phyloP scores from a whole-genome alignment of 2,329 filamentous ascomycete genomes.

The Scedosporium boydii region DNA sequence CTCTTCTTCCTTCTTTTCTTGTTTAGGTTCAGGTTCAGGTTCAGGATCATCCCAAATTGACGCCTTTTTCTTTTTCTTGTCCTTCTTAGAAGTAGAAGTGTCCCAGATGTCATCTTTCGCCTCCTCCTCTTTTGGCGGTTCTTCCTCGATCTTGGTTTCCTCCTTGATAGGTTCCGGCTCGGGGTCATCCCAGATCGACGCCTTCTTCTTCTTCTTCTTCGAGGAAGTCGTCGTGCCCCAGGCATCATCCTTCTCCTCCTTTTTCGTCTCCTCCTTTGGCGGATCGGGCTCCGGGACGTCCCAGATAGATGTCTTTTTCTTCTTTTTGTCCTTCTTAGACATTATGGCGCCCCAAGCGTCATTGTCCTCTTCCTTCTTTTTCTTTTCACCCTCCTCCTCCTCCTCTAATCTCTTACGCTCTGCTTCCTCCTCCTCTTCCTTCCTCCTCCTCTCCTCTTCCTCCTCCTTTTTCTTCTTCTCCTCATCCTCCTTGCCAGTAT shows the following conservation, averaged over 20 bases:
- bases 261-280: conserved; percentile 9
- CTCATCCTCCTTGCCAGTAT: not conserved
- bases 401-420: not conserved
- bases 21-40: conserved; percentile 1
- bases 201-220: conserved; percentile 19
- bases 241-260: conserved; percentile 5
- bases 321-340: conserved; percentile 21
- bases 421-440: no score
- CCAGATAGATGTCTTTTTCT: conserved; percentile 6
- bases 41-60: not conserved
- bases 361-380: conserved; percentile 8
- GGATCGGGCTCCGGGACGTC: not conserved
- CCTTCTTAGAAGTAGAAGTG: conserved; percentile 20
- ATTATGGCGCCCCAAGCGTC: conserved; percentile 15
- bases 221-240: conserved; percentile 20
- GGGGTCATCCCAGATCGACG: not conserved
- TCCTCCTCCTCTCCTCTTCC: not conserved
- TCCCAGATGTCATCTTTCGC: conserved; percentile 17
- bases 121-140: conserved; percentile 7
- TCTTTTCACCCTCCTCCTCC: not conserved
- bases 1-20: conserved; percentile 3
- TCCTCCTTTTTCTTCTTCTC: conserved; percentile 8
- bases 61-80: conserved; percentile 18
- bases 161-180: conserved; percentile 1
- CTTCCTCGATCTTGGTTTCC: not conserved